Conservation (phyloP, 192 early-diverging fungal genomes). For the Backusella luteola region DNA sequence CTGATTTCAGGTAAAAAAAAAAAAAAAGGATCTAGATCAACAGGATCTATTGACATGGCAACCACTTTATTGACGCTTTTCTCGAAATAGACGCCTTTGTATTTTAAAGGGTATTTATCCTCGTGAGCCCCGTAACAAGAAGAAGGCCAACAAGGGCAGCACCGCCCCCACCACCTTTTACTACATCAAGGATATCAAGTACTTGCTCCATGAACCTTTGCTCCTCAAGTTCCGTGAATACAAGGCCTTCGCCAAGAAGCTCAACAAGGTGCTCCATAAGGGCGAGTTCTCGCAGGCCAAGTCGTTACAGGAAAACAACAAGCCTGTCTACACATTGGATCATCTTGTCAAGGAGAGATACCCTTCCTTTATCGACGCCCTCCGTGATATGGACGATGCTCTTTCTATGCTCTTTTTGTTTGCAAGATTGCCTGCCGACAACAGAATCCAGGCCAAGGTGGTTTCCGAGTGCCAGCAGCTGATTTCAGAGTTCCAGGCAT, state of each 20-base stretch:
- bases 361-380: slow-evolving; percentile 89
- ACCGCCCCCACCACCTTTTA: slow-evolving; percentile 86
- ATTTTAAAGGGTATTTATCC: slow-evolving; percentile 99
- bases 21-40: neutral
- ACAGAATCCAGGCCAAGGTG: slow-evolving; percentile 55
- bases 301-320: slow-evolving; percentile 67
- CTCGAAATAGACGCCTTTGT: slow-evolving; percentile 75
- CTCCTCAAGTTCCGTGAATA: slow-evolving; percentile 91
- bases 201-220: slow-evolving; percentile 91
- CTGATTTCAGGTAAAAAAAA: slow-evolving; percentile 77
- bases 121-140: slow-evolving; percentile 89
- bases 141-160: slow-evolving; percentile 90
- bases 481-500: slow-evolving; percentile 92
- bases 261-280: slow-evolving; percentile 84
- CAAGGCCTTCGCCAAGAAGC: slow-evolving; percentile 83
- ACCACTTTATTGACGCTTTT: neutral
- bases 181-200: slow-evolving; percentile 96
- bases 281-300: slow-evolving; percentile 76
- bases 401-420: slow-evolving; percentile 96
- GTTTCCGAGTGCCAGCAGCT: slow-evolving; percentile 79
- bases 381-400: slow-evolving; percentile 97
- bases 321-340: slow-evolving; percentile 86
- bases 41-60: neutral
- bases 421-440: slow-evolving; percentile 79
- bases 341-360: slow-evolving; percentile 96